These are phyloP conservation scores for Solanum pinnatisectum DNA, from an alignment of 257 asterid species.

Conservation along the genomic window DNA sequence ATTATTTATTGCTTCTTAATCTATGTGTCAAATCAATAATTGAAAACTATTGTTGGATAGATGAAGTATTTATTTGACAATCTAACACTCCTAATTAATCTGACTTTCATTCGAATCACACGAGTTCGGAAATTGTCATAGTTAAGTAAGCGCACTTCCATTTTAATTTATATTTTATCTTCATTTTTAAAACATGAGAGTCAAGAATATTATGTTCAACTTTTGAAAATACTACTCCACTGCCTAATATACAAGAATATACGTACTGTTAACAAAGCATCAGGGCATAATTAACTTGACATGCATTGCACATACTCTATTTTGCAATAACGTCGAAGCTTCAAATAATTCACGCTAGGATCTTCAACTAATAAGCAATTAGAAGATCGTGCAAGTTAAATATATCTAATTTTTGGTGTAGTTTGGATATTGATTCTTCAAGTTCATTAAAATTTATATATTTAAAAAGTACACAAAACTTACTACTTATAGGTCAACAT, in stretches of 20 bases:
- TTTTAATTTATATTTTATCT: not conserved
- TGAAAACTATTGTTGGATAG: too few species aligned
- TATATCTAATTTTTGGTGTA: not conserved
- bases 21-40: accelerated
- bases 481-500: not conserved
- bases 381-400: not conserved
- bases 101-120: not conserved
- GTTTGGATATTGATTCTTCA: not conserved
- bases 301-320: not conserved
- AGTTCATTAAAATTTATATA: not conserved
- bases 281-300: not conserved
- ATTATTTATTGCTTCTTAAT: too few species aligned
- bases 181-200: not conserved
- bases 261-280: not conserved
- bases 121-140: not conserved
- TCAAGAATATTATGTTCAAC: not conserved
- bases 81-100: not conserved
- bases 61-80: not conserved
- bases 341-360: not conserved
- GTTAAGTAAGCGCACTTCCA: not conserved
- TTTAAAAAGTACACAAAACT: not conserved
- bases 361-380: not conserved
- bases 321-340: not conserved
- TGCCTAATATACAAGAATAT: not conserved
- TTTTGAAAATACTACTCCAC: not conserved